A percentile compares a stretch with the other conserved stretches of the same genome.
phyloP scores from a whole-genome alignment of 805 yeast species.

The Zygosaccharomyces bisporus region DNA sequence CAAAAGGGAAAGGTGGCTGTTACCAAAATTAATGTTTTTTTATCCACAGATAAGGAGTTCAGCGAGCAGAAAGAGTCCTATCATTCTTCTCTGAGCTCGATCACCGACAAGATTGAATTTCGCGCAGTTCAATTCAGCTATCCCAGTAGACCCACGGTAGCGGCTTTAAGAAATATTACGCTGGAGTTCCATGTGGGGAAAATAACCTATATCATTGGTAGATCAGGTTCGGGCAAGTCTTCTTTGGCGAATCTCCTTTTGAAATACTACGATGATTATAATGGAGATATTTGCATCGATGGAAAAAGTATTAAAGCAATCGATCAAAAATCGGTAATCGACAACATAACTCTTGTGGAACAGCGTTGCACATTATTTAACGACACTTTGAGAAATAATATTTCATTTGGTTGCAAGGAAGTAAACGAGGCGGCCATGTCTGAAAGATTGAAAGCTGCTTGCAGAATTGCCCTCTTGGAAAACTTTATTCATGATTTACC shows the following conservation, averaged over 20 bases:
- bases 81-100: constrained; percentile 14
- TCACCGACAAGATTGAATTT: constrained; percentile 43
- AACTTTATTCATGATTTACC: constrained; percentile 49
- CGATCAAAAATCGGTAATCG: constrained; percentile 49
- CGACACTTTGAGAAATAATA: constrained; percentile 59
- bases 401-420: constrained; percentile 45
- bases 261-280: constrained; percentile 48
- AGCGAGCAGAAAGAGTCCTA: background rate
- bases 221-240: constrained; percentile 93
- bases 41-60: constrained; percentile 23
- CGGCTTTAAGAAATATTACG: constrained; percentile 47
- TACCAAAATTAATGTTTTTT: constrained; percentile 42
- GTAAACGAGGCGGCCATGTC: constrained; percentile 20
- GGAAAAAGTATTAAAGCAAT: constrained; percentile 45
- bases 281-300: constrained; percentile 60
- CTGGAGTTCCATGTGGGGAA: constrained; percentile 44
- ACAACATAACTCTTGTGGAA: constrained; percentile 68
- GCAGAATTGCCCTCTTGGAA: constrained; percentile 49
- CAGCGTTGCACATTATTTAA: constrained; percentile 67
- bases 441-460: constrained; percentile 40
- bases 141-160: constrained; percentile 48
- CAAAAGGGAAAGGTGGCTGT: constrained; percentile 74
- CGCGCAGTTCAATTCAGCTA: constrained; percentile 59
- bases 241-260: constrained; percentile 64
- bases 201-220: constrained; percentile 70